Percentiles rank a stretch among this genome's conserved stretches.
Conservation (phyloP, 345 rosid species). For the Pugionium cornutum region DNA sequence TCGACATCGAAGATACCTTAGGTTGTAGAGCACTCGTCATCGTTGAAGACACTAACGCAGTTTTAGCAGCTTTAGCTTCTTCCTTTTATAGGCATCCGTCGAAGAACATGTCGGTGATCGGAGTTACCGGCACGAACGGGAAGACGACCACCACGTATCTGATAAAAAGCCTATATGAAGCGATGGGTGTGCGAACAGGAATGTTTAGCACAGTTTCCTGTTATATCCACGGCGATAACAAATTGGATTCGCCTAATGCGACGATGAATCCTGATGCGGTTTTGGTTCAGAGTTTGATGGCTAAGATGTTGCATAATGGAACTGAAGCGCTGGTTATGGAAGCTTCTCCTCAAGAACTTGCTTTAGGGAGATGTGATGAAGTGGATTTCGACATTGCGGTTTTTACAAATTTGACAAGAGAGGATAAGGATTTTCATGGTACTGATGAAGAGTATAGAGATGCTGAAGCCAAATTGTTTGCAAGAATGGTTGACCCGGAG, state of each 20-base stretch:
- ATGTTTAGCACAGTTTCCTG: slow-evolving; percentile 74
- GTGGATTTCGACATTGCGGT: slow-evolving; percentile 91
- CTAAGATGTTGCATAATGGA: slow-evolving; percentile 91
- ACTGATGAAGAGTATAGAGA: slow-evolving; percentile 80
- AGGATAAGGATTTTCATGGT: slow-evolving; percentile 59
- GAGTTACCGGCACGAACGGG: slow-evolving; percentile 78
- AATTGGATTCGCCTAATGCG: slow-evolving; percentile 57
- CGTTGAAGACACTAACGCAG: slow-evolving; percentile 82
- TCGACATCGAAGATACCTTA: slow-evolving; percentile 86
- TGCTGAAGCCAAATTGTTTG: slow-evolving; percentile 79
- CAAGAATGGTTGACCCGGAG: slow-evolving; percentile 86
- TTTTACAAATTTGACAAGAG: slow-evolving; percentile 67
- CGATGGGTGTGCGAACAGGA: slow-evolving; percentile 92
- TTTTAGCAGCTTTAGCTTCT: slow-evolving; percentile 81
- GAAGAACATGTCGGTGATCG: slow-evolving; percentile 75
- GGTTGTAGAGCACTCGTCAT: slow-evolving; percentile 89
- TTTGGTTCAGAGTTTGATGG: slow-evolving; percentile 88
- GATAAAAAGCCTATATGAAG: slow-evolving; percentile 85
- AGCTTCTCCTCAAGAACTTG: slow-evolving; percentile 73
- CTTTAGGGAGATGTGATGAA: slow-evolving; percentile 70
- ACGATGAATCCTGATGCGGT: slow-evolving; percentile 63
- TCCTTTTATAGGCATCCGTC: slow-evolving; percentile 77
- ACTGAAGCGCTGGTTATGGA: slow-evolving; percentile 90
- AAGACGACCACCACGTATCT: slow-evolving; percentile 73
- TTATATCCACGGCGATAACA: slow-evolving; percentile 70